phyloP scores from a whole-genome alignment of 345 rosid species.

The Sonneratia alba region DNA sequence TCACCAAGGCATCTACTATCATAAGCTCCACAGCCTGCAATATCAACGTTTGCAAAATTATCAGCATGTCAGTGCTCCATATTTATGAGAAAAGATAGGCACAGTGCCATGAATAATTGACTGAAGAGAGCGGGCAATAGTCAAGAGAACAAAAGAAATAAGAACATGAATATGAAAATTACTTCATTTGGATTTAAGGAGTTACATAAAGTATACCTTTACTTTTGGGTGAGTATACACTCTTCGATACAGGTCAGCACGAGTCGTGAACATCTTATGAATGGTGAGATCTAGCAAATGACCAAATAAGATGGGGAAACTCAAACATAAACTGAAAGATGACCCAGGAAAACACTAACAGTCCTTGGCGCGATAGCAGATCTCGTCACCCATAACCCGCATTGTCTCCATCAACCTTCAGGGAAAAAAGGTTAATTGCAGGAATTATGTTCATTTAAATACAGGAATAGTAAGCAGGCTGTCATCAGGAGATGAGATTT shows the following conservation, averaged over 20 bases:
- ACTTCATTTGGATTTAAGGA: slow-evolving; percentile 3
- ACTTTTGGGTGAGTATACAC: slow-evolving; percentile 93
- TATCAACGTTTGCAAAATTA: neutral
- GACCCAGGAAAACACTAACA: slow-evolving; percentile 44
- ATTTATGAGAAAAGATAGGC: neutral
- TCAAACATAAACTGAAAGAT: slow-evolving; percentile 8
- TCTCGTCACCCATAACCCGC: slow-evolving; percentile 83
- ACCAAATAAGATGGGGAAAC: neutral
- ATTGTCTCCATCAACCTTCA: slow-evolving; percentile 84
- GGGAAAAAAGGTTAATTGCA: slow-evolving; percentile 7
- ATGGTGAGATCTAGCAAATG: slow-evolving; percentile 56
- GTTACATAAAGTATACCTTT: slow-evolving; percentile 38
- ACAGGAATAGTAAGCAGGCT: neutral
- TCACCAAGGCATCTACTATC: slow-evolving; percentile 80
- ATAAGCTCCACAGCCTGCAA: slow-evolving; percentile 86
- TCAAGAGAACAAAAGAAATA: slow-evolving; percentile 1
- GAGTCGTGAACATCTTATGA: slow-evolving; percentile 77
- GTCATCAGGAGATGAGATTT: slow-evolving; percentile 7
- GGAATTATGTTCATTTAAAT: neutral
- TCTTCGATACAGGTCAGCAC: slow-evolving; percentile 91
- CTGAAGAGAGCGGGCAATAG: neutral
- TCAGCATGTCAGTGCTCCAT: neutral
- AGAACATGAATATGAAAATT: neutral
- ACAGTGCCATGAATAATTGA: neutral
- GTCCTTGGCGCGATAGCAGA: slow-evolving; percentile 89